Conservation (phyloP, 2,329 filamentous ascomycete genomes). For the Epichloe uncinata region DNA sequence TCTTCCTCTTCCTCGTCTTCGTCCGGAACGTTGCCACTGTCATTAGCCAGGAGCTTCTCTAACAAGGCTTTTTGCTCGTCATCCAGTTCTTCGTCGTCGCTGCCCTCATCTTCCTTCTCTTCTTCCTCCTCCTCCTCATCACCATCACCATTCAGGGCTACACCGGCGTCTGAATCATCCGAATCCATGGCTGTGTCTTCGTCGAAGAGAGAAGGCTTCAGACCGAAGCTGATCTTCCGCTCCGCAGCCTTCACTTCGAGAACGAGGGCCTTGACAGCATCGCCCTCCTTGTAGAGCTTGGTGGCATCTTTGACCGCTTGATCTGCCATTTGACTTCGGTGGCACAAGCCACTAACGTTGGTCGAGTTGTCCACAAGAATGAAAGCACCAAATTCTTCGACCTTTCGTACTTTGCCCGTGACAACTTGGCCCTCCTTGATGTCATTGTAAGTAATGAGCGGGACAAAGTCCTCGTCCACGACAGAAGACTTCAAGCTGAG, state of each 20-base stretch:
- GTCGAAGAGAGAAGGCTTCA: conserved; percentile 87
- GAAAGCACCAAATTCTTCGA: conserved; percentile 91
- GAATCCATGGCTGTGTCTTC: conserved; percentile 39
- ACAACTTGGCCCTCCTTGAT: conserved; percentile 68
- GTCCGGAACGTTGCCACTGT: conserved; percentile 30
- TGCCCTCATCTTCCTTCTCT: conserved; percentile 29
- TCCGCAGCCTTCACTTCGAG: conserved; percentile 63
- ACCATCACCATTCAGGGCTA: conserved; percentile 31
- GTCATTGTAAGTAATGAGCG: conserved; percentile 61
- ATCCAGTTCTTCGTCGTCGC: conserved; percentile 32
- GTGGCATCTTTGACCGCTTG: conserved; percentile 69
- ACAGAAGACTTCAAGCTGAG: conserved; percentile 79
- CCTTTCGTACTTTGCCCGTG: conserved; percentile 82
- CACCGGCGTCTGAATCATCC: conserved; percentile 32
- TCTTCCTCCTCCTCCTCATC: conserved; percentile 37
- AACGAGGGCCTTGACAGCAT: conserved; percentile 85
- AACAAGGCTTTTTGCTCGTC: conserved; percentile 20
- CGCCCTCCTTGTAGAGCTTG: conserved; percentile 80
- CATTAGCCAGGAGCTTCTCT: conserved; percentile 29
- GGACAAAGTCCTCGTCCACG: conserved; percentile 64
- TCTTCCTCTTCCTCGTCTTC: conserved; percentile 32
- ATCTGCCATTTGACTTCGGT: conserved; percentile 84
- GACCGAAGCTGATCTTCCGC: conserved; percentile 71
- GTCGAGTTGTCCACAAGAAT: conserved; percentile 76
- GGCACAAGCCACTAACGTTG: conserved; percentile 87